phyloP scores from a whole-genome alignment of 2,329 filamentous ascomycete species.

The Hymenotorrendiella dingleyae region DNA sequence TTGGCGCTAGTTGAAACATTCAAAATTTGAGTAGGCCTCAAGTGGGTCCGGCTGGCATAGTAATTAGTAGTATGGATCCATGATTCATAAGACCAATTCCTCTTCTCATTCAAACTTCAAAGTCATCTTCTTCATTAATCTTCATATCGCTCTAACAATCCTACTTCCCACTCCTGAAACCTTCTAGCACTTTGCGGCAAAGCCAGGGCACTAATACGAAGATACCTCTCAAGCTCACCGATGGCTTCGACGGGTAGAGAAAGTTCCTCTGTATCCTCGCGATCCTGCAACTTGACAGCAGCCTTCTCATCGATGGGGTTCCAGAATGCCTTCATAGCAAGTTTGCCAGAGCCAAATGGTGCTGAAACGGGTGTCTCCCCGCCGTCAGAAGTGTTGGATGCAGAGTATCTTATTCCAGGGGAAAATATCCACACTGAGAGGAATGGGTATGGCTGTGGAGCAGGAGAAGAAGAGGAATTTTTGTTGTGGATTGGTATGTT shows the following conservation, averaged over 20 bases:
- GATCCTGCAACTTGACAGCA: conserved; percentile 10
- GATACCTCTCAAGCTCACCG: conserved; percentile 34
- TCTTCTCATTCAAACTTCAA: too few species aligned
- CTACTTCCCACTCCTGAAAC: conserved; percentile 64
- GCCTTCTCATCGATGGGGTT: conserved; percentile 13
- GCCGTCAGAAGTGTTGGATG: neutral
- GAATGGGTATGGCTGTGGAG: neutral
- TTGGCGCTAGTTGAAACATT: too few species aligned
- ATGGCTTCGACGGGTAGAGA: conserved; percentile 48
- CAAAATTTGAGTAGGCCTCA: too few species aligned
- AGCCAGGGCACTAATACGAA: conserved; percentile 44
- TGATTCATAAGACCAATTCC: too few species aligned
- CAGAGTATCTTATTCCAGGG: conserved; percentile 6
- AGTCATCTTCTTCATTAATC: neutral
- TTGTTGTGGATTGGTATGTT: neutral
- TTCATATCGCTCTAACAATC: conserved; percentile 51
- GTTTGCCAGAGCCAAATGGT: neutral
- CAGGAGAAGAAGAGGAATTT: neutral
- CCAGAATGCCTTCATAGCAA: conserved; percentile 28
- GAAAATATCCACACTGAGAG: conserved; percentile 6
- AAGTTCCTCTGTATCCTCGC: conserved; percentile 46
- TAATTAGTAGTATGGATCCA: too few species aligned
- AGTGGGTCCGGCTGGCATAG: too few species aligned
- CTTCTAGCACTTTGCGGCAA: conserved; percentile 50
- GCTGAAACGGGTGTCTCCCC: neutral